Conservation (phyloP, 345 rosid species). For the Chamaenerion angustifolium region DNA sequence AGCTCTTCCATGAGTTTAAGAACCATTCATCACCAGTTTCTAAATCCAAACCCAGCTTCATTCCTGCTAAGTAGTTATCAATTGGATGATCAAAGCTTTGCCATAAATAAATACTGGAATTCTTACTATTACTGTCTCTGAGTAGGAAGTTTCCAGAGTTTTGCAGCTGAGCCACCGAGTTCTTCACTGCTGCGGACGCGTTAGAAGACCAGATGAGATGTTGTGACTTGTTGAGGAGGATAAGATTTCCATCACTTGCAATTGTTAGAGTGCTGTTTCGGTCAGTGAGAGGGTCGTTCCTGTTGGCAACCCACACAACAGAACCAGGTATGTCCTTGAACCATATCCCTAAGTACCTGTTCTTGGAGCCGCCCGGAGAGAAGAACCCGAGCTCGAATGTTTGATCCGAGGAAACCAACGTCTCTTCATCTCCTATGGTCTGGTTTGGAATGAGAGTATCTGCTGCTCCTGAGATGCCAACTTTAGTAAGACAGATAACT, state of each 20-base stretch:
- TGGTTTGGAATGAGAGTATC: background rate
- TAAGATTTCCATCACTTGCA: slow-evolving; percentile 5
- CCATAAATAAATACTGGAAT: slow-evolving; percentile 13
- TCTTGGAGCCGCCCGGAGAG: slow-evolving; percentile 9
- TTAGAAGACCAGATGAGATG: slow-evolving; percentile 24
- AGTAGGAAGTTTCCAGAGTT: slow-evolving; percentile 37
- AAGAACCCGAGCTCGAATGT: slow-evolving; percentile 16
- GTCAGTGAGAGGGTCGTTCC: slow-evolving; percentile 13
- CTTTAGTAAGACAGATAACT: background rate
- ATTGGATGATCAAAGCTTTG: slow-evolving; percentile 42
- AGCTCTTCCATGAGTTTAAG: slow-evolving; percentile 24
- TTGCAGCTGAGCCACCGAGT: slow-evolving; percentile 21
- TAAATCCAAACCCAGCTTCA: slow-evolving; percentile 29
- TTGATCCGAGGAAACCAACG: slow-evolving; percentile 8
- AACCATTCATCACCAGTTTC: slow-evolving; percentile 1
- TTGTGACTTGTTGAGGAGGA: slow-evolving; percentile 10
- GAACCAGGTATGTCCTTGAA: slow-evolving; percentile 7
- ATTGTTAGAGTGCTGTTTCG: slow-evolving; percentile 10
- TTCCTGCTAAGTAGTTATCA: slow-evolving; percentile 22
- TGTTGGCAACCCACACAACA: slow-evolving; percentile 32
- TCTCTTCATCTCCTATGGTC: slow-evolving; percentile 1
- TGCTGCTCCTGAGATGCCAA: background rate
- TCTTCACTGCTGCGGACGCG: slow-evolving; percentile 4
- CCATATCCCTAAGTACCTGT: slow-evolving; percentile 27
- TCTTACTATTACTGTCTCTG: slow-evolving; percentile 5